Evolutionary conservation across 2,329 filamentous ascomycete genomes (phyloP), one percentile per base, ranked within the genome.

Genomic region (Pseudonectria buxi): DNA sequence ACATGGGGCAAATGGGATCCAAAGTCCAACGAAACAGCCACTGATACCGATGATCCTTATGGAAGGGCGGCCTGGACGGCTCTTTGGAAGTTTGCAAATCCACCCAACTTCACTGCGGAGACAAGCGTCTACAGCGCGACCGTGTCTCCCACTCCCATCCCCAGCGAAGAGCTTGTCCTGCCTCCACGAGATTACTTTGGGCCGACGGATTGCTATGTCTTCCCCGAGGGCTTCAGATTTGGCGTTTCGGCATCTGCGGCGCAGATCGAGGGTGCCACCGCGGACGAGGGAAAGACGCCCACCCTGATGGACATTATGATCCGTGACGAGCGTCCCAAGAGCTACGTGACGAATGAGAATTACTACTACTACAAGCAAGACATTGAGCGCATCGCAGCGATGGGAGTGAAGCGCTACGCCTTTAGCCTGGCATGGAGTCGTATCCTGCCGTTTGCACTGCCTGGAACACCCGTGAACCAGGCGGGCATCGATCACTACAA

Each of bases 291-390:
- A 7, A 59, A 65, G 32, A 53, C 61, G 0, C 68, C 67, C 0
- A 58, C 59, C 3, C 48, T 67, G n/a, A 55, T 64, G 52, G 68
- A 72, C 32, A 58, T 67, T 43, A 57, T 63, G 4, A 44, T 55
- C 3, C 38, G 32, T 4, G 45, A 51, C 22, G 44, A 46, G 5
- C 32, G 49, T 2, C 34, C 41, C 4, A 59, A 62, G 28, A 39
- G 52, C 18, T 59, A 63, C 35, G 55, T 61, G 25, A 65, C 65
- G 3, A 71, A 67, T 28, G 68, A 71, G 53, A 64, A 73, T 36
- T 75, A 74, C 47, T 75, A 72, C 40, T 53, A 71, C 7, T 76
- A 74, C 46, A 74, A 74, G 50, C 72, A 74, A 52, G 69, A 75
- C 28, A 72, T 76, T 28, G 69, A 68, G 38, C 62, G 71, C 0